A percentile compares a stretch with the other conserved stretches of the same genome.
Conservation (phyloP, 805 yeast species). For the Cyberlindnera amylophila region DNA sequence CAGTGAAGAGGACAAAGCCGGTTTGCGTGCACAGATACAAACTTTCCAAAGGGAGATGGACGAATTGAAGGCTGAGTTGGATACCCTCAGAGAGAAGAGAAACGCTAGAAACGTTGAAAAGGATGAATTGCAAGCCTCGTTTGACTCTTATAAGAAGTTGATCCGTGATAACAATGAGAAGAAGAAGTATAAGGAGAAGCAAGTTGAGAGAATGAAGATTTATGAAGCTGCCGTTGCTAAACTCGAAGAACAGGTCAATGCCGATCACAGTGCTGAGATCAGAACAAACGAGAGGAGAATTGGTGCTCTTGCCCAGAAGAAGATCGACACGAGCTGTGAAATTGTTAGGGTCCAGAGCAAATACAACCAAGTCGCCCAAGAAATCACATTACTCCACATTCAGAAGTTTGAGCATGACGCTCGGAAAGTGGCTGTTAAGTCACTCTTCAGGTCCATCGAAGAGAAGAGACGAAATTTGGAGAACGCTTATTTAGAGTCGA, state of each 20-base stretch:
- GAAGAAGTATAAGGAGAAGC: slow-evolving; percentile 20
- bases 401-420: slow-evolving; percentile 38
- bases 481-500: slow-evolving; percentile 27
- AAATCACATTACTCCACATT: slow-evolving; percentile 27
- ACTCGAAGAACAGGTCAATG: slow-evolving; percentile 35
- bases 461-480: slow-evolving; percentile 28
- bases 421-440: slow-evolving; percentile 30
- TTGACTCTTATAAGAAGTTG: slow-evolving; percentile 10
- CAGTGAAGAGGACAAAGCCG: slow-evolving; percentile 18
- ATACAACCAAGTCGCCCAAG: slow-evolving; percentile 26
- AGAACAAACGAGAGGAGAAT: slow-evolving; percentile 31
- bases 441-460: slow-evolving; percentile 29
- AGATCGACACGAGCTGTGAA: slow-evolving; percentile 23
- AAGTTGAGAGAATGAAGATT: slow-evolving; percentile 26
- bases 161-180: slow-evolving; percentile 5
- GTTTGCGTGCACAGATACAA: slow-evolving; percentile 14
- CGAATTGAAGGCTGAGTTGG: slow-evolving; percentile 11
- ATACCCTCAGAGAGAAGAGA: slow-evolving; percentile 4
- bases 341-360: slow-evolving; percentile 23
- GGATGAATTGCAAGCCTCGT: not conserved
- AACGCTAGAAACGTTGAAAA: slow-evolving; percentile 1
- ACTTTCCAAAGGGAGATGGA: slow-evolving; percentile 12
- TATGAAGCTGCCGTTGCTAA: slow-evolving; percentile 31
- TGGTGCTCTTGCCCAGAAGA: slow-evolving; percentile 18
- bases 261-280: slow-evolving; percentile 39